Evolutionary conservation across 257 asterid genomes (phyloP), one percentile per base, ranked within the genome.

Genomic region (Lycium barbarum): DNA sequence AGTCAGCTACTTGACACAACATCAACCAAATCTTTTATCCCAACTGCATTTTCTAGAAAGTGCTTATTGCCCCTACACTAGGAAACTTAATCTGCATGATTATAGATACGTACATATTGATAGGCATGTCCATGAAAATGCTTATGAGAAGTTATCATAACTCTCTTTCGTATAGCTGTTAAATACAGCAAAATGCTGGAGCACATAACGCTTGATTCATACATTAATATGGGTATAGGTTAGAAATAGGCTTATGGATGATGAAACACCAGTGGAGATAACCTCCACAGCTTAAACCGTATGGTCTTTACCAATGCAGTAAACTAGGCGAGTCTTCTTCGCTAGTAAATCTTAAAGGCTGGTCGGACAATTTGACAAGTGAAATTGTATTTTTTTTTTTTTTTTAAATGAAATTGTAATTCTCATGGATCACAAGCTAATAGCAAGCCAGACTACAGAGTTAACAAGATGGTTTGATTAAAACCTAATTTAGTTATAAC

Each of bases 31-130:
- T 72, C 22, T 66, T 33, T 45, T n/a, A 11, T 49, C 51, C 62
- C 62, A 74, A 51, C 61, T 74, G 81, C 62, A 20, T 51, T 74
- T 74, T 74, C 81, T 49, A 74, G 43, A 49, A 74, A 22, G 45
- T 47, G 62, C 45, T 74, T 7, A 74, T 74, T 10, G 2, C 62
- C 61, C 62, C 62, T 12, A 74, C 12, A 74, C 20, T 47, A 20
- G 12, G 58, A 20, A 49, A 6, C 43, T 22, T 74, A 22, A 1
- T 47, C 40, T 74, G 78, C 78, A 38, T 40, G 53, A 36, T 70
- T 70, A 38, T 40, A 70, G 54, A 40, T 40, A 70, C 5, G 9
- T 67, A 66, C 73, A 35, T 67, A 47, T 70, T 70, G 54, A 38
- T 40, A 70, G 55, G 79, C 79, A 70, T 70, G 79, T 40, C 17